Base-by-base conservation (phyloP, 1,284 basidiomycete species). In the Rhodotorula sp. region DNA sequence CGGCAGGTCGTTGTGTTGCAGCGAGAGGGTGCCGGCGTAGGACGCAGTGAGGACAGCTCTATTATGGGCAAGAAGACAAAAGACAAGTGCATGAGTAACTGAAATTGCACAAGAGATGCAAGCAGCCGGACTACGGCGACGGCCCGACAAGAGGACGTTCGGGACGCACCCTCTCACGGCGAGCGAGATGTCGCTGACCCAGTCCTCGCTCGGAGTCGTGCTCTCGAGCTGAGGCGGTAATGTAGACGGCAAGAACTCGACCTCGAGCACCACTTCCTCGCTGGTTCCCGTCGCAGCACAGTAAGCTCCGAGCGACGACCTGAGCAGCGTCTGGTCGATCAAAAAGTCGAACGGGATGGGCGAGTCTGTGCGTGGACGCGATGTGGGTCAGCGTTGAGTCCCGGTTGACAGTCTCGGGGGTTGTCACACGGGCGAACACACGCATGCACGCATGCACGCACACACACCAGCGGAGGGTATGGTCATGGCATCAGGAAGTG, bases 291-390 rank as follows among this genome's bases (percentile, higher is more conserved):
- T 86, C 76, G 87, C 87, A 43, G 86, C 82, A 75, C 91, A 89
- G 88, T 91, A 97, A 77, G 90, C 88, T 34, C 85, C 88, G 38
- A 99, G 81, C 14, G 85, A 88, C 0, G 86, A 86, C 62, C 91
- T 84, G 7, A 98, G 82, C 19, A 98, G 86, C 79, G 92, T 87
- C 45, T 93, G 92, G 68, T 87, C 85, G 62, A 97, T 85, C 60
- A 99, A 83, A 81, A 98, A 99, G 81, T 99, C 95, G 79, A 98
- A 98, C 0, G 95, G 95, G 1, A 97, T 85, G 0, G 92, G 88
- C 63, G 75, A 74, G 2, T 75, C 71, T 72, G 70, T 62, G 47
- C 15, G 28, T 16, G n/a, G 15, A 52, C 38, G 50, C 14, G 38
- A n/a, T 2, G 3, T 15, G 43, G 57, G 31, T 50, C 60, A 60